Conservation (phyloP, 1,139 yeast genomes). For the Suhomyces bribrorum region DNA sequence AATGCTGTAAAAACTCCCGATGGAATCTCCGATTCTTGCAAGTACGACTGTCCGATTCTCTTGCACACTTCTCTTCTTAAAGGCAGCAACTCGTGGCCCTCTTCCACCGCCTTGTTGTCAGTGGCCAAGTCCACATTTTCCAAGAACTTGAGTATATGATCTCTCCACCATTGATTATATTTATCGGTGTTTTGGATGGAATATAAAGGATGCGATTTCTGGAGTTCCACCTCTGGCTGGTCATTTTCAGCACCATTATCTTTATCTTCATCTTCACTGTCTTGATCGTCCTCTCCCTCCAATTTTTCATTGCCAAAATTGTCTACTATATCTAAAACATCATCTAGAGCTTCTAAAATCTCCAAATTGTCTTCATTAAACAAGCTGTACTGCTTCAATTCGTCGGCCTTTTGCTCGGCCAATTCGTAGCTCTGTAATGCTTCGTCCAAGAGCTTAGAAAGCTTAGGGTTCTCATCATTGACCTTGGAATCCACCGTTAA, state of each 20-base stretch:
- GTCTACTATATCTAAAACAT: conserved; percentile 62
- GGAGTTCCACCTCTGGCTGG: conserved; percentile 35
- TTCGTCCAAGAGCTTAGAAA: conserved; percentile 40
- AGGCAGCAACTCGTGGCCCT: conserved; percentile 12
- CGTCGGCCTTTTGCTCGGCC: conserved; percentile 42
- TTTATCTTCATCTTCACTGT: conserved; percentile 33
- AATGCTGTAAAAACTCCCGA: conserved; percentile 55
- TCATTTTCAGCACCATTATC: conserved; percentile 22
- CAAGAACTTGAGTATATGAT: conserved; percentile 49
- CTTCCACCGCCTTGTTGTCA: conserved; percentile 16
- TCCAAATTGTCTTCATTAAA: conserved; percentile 48
- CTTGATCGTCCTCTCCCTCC: conserved; percentile 44
- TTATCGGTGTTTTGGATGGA: conserved; percentile 36
- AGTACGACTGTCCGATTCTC: conserved; percentile 59
- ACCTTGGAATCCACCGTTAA: conserved; percentile 41
- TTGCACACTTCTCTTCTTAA: conserved; percentile 43
- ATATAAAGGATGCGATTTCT: conserved; percentile 56
- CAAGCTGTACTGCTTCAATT: conserved; percentile 24
- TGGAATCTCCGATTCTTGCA: conserved; percentile 66
- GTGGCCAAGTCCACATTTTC: conserved; percentile 27
- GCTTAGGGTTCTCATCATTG: conserved; percentile 26
- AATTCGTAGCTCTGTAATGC: conserved; percentile 46
- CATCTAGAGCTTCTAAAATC: conserved; percentile 59
- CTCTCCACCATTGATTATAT: conserved; percentile 58
- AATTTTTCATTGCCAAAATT: conserved; percentile 58